Conservation (phyloP, 805 yeast genomes). For the Wickerhamiella alocasiicola region DNA sequence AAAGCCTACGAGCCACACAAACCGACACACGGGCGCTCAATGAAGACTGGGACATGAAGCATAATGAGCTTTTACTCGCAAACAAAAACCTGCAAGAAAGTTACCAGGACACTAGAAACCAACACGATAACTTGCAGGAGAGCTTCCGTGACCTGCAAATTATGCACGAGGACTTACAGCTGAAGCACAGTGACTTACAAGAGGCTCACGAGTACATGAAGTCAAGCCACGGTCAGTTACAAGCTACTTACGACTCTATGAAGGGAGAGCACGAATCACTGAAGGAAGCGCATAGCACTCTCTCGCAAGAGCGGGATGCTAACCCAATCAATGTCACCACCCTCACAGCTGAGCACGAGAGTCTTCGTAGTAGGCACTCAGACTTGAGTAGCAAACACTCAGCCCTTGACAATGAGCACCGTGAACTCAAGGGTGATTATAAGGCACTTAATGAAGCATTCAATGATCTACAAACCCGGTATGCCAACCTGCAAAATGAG, state of each 20-base stretch:
- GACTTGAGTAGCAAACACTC: conserved; percentile 1
- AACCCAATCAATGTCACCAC: conserved; percentile 1
- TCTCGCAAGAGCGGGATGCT: neutral
- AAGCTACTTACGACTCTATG: neutral
- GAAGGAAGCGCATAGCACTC: conserved; percentile 1
- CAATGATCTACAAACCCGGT: conserved; percentile 12
- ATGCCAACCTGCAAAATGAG: conserved; percentile 6
- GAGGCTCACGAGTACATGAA: neutral
- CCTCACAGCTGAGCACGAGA: conserved; percentile 3
- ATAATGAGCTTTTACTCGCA: no score
- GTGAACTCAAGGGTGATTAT: conserved; percentile 15
- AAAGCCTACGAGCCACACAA: neutral
- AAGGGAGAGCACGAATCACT: neutral
- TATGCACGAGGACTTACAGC: neutral
- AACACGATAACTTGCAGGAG: neutral
- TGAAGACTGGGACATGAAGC: no score
- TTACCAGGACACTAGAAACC: no score
- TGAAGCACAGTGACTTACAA: neutral
- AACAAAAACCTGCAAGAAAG: no score
- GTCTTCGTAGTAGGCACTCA: neutral
- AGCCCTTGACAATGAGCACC: conserved; percentile 9
- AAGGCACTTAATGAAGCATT: conserved; percentile 19
- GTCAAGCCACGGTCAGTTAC: neutral
- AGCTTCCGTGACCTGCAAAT: neutral
- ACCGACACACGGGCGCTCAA: no score